These are phyloP conservation scores for Colletotrichum truncatum DNA, from an alignment of 2,329 filamentous ascomycete species.

Conservation along the genomic window DNA sequence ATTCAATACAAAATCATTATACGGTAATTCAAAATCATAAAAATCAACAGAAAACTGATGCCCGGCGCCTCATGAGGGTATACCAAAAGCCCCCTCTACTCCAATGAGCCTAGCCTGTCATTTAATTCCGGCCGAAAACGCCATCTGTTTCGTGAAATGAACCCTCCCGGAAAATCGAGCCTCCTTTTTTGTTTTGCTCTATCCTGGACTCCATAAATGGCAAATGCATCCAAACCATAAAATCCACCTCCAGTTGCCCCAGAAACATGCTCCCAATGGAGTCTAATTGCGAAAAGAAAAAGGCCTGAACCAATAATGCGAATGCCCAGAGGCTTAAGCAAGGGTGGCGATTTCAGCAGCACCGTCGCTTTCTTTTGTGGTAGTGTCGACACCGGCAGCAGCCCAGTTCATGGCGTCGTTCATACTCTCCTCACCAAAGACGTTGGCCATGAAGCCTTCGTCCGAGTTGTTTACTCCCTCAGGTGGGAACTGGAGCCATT, in stretches of 20 bases:
- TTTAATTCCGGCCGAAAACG: conserved; percentile 9
- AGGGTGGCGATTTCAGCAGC: conserved; percentile 10
- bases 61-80: conserved; percentile 26
- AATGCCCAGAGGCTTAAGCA: neutral
- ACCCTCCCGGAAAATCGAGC: neutral
- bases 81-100: conserved; percentile 20
- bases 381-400: conserved; percentile 4
- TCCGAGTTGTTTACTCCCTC: conserved; percentile 54
- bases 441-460: conserved; percentile 45
- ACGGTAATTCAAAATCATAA: neutral
- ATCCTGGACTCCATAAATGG: conserved; percentile 21
- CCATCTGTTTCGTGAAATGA: conserved; percentile 7
- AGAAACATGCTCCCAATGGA: conserved; percentile 16
- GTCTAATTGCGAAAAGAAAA: neutral
- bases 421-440: conserved; percentile 38
- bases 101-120: conserved; percentile 15
- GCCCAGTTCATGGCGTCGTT: conserved; percentile 34
- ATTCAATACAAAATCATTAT: conserved; percentile 1
- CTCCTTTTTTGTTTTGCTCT: conserved; percentile 20
- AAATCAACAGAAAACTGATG: neutral
- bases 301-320: neutral
- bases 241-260: neutral
- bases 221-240: conserved; percentile 15
- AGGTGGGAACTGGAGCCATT: conserved; percentile 66
- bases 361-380: conserved; percentile 10